A percentile compares a stretch with the other conserved stretches of the same genome.
phyloP scores from a whole-genome alignment of 345 rosid species.

The Syzygium jambos region DNA sequence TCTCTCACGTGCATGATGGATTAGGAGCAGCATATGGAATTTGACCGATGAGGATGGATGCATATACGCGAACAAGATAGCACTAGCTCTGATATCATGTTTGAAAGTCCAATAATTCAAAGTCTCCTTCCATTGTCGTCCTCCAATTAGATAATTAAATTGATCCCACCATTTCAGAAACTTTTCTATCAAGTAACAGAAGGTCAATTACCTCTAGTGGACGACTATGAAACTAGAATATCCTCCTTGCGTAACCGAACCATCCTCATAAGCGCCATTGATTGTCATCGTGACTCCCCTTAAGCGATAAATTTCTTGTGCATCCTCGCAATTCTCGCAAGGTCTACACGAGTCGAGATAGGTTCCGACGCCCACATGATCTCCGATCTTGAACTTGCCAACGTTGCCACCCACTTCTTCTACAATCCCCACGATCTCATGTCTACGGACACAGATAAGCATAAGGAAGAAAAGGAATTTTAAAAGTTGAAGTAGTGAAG shows the following conservation, averaged over 20 bases:
- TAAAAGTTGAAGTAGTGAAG: not conserved
- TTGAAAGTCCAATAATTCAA: too few relatives aligned
- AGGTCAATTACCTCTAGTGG: constrained; percentile 9
- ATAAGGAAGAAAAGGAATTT: not conserved
- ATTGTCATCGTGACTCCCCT: constrained; percentile 16
- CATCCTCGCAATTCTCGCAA: constrained; percentile 17
- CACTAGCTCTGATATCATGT: too few relatives aligned
- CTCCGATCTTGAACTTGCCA: not conserved
- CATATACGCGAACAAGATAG: too few relatives aligned
- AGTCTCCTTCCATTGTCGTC: too few relatives aligned
- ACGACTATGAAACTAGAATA: constrained; percentile 26
- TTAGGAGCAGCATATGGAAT: too few relatives aligned
- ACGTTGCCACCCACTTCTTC: not conserved
- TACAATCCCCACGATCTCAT: constrained; percentile 5
- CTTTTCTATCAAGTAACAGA: too few relatives aligned
- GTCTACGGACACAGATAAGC: not conserved
- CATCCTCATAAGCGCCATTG: constrained; percentile 23
- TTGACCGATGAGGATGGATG: too few relatives aligned
- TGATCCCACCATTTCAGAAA: too few relatives aligned
- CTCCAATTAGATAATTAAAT: too few relatives aligned
- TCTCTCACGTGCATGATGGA: too few relatives aligned
- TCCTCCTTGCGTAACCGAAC: constrained; percentile 30
- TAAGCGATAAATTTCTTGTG: constrained; percentile 11
- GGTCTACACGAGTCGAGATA: constrained; percentile 3
- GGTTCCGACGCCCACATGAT: constrained; percentile 3